phyloP scores from a whole-genome alignment of 1,284 basidiomycete genomes.

The Pascua sp. region DNA sequence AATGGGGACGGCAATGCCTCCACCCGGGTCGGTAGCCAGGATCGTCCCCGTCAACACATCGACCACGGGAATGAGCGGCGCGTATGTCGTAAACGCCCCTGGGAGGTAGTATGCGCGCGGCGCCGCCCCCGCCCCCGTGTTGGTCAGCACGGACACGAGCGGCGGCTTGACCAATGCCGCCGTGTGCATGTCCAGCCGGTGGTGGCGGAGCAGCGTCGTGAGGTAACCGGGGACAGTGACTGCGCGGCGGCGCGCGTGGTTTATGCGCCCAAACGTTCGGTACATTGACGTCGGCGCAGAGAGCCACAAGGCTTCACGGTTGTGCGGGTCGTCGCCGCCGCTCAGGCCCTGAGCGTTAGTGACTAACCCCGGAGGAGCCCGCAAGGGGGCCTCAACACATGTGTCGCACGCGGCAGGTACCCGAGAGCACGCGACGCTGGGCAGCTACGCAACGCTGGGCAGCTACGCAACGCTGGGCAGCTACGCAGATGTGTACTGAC shows the following conservation, averaged over 20 bases:
- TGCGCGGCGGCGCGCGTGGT: constrained; percentile 61
- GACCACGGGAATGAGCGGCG: constrained; percentile 56
- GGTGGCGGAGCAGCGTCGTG: constrained; percentile 55
- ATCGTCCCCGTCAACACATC: constrained; percentile 61
- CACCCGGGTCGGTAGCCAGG: constrained; percentile 53
- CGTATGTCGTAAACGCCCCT: constrained; percentile 48
- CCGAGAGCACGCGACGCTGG: too few species aligned
- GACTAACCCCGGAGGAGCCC: too few species aligned
- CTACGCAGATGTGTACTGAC: constrained; percentile 19
- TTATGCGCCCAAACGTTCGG: constrained; percentile 57
- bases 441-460: too few species aligned
- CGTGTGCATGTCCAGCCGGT: constrained; percentile 49
- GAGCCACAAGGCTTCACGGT: constrained; percentile 50
- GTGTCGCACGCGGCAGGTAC: too few species aligned
- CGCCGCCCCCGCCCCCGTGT: constrained; percentile 56
- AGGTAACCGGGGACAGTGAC: constrained; percentile 56
- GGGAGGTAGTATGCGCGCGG: constrained; percentile 34
- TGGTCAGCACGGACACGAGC: constrained; percentile 64
- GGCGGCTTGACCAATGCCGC: constrained; percentile 64
- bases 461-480: too few species aligned
- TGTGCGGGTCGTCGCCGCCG: constrained; percentile 51
- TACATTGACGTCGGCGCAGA: constrained; percentile 53
- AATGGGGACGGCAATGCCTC: constrained; percentile 45
- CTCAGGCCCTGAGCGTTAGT: constrained; percentile 50
- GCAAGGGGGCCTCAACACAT: too few species aligned